These are phyloP conservation scores for Naganishia friedmannii DNA, from an alignment of 768 basidiomycete species.

Conservation along the genomic window DNA sequence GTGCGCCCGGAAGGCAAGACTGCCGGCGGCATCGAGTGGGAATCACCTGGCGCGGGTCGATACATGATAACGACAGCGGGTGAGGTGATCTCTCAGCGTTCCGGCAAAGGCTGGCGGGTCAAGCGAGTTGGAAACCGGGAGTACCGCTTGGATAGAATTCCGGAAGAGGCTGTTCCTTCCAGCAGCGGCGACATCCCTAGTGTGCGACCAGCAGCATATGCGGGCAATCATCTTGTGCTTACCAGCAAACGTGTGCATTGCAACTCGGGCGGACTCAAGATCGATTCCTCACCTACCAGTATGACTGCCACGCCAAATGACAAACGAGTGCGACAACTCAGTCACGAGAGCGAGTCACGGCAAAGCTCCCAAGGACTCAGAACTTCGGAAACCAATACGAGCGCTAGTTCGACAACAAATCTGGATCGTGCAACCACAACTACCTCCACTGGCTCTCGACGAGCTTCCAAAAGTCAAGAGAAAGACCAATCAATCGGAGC, in stretches of 20 bases:
- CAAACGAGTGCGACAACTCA: not conserved
- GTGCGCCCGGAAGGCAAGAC: slow-evolving; percentile 32
- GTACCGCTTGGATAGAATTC: slow-evolving; percentile 41
- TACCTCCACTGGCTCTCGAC: slow-evolving; percentile 1
- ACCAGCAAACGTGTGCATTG: slow-evolving; percentile 41
- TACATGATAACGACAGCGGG: slow-evolving; percentile 43
- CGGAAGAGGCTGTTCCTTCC: slow-evolving; percentile 4
- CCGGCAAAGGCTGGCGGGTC: slow-evolving; percentile 42
- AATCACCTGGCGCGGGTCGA: slow-evolving; percentile 45
- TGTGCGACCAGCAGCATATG: not conserved
- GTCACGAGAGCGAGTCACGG: not conserved
- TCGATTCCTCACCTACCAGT: slow-evolving; percentile 1
- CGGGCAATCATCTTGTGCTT: slow-evolving; percentile 34
- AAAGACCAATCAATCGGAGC: not conserved
- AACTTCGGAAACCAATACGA: not conserved
- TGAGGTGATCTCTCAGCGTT: slow-evolving; percentile 40
- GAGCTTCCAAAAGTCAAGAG: slow-evolving; percentile 9
- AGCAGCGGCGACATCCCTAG: not conserved
- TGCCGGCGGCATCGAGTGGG: slow-evolving; percentile 38
- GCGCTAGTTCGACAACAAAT: slow-evolving; percentile 3
- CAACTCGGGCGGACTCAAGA: slow-evolving; percentile 47
- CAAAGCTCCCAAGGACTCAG: not conserved
- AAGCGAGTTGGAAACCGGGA: slow-evolving; percentile 37
- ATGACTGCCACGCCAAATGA: not conserved
- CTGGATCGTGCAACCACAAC: not conserved